Percentiles rank a stretch among this genome's conserved stretches.
Evolutionary conservation across 208 protist species (phyloP).

Genomic region (Trypanosoma theileri): DNA sequence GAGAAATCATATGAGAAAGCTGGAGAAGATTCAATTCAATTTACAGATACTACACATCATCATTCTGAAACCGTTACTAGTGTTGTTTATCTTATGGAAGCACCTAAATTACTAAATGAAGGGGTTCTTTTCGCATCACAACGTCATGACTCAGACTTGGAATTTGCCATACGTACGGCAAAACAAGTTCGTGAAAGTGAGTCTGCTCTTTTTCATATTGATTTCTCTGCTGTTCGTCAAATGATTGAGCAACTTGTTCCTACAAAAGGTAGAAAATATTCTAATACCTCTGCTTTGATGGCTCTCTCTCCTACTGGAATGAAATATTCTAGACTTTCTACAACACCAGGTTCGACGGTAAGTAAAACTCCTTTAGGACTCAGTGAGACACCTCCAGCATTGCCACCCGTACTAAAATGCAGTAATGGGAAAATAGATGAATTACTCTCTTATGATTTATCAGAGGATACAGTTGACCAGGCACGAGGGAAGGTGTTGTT

Average conservation of each 20-base stretch:
- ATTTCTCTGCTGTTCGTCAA: conserved; percentile 8
- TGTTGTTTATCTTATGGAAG: conserved; percentile 23
- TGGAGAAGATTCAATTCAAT: background rate
- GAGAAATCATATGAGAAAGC: conserved; percentile 31
- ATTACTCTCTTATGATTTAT: conserved; percentile 1
- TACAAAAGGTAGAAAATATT: background rate
- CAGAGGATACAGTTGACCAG: background rate
- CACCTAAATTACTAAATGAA: conserved; percentile 21
- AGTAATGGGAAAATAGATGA: conserved; percentile 11
- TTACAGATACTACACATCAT: background rate
- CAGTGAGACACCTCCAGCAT: background rate
- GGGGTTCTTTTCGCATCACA: conserved; percentile 25
- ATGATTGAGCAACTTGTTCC: conserved; percentile 9
- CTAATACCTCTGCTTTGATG: background rate
- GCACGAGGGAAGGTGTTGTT: conserved; percentile 2
- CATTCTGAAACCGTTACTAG: background rate
- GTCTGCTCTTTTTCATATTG: conserved; percentile 14
- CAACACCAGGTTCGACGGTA: background rate
- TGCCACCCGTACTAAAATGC: background rate
- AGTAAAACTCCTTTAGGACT: background rate
- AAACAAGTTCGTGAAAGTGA: conserved; percentile 3
- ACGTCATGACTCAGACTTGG: conserved; percentile 19
- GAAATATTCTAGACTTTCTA: background rate
- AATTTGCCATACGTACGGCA: conserved; percentile 3
- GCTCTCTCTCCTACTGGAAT: background rate